phyloP scores from a whole-genome alignment of 169 alveolate species.

The Cryptosporidium viatorum region DNA sequence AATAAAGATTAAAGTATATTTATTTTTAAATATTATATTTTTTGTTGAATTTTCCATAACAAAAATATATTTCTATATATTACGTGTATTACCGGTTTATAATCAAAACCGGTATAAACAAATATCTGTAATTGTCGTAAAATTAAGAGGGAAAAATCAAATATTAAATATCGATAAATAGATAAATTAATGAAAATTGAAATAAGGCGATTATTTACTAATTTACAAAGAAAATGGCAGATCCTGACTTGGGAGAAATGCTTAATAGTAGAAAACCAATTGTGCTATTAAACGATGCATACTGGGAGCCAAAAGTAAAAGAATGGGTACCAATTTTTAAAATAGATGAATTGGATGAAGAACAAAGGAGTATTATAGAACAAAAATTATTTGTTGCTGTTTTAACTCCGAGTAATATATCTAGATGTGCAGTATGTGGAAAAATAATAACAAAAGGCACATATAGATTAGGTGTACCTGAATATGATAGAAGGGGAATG shows the following conservation, averaged over 20 bases:
- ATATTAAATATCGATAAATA: constrained; percentile 1
- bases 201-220: not conserved
- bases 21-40: too few species aligned
- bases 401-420: constrained; percentile 56
- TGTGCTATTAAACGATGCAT: constrained; percentile 54
- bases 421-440: constrained; percentile 71
- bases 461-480: constrained; percentile 69
- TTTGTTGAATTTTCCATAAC: too few species aligned
- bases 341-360: constrained; percentile 42
- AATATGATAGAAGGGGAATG: constrained; percentile 68
- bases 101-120: not conserved
- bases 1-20: too few species aligned
- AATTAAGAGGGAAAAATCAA: not conserved
- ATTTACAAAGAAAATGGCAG: constrained; percentile 16
- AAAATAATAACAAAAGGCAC: constrained; percentile 34
- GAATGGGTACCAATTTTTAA: constrained; percentile 58
- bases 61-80: too few species aligned
- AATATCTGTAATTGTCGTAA: not conserved
- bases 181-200: not conserved
- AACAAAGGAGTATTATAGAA: constrained; percentile 27
- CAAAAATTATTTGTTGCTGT: constrained; percentile 38
- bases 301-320: constrained; percentile 66
- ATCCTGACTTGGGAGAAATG: constrained; percentile 40
- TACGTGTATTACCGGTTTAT: not conserved
- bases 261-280: constrained; percentile 39